Conservation (phyloP, 805 yeast genomes). For the Priceomyces haplophilus region DNA sequence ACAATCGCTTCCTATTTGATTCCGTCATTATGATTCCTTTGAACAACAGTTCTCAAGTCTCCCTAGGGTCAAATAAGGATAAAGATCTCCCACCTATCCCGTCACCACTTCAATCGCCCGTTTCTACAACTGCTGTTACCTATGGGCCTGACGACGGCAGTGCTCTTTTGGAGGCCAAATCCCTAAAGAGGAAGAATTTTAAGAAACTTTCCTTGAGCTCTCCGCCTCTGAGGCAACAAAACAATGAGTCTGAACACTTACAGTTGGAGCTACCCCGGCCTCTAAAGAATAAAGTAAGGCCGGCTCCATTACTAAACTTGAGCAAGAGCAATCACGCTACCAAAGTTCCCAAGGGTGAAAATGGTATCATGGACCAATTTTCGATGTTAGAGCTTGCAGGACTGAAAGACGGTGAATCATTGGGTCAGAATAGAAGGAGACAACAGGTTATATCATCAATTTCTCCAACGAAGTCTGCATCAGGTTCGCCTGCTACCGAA, state of each 20-base stretch:
- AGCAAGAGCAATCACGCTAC: slow-evolving; percentile 6
- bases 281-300: slow-evolving; percentile 22
- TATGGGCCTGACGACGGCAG: slow-evolving; percentile 8
- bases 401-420: background rate
- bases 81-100: slow-evolving; percentile 42
- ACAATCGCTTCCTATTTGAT: no score
- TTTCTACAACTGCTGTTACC: slow-evolving; percentile 5
- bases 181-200: slow-evolving; percentile 39
- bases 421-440: slow-evolving; percentile 21
- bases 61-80: slow-evolving; percentile 25
- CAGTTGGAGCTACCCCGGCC: slow-evolving; percentile 12
- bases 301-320: slow-evolving; percentile 30
- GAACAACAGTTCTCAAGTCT: slow-evolving; percentile 19
- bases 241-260: slow-evolving; percentile 6
- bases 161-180: slow-evolving; percentile 29
- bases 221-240: slow-evolving; percentile 4
- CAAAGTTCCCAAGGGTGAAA: background rate
- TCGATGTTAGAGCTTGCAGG: slow-evolving; percentile 21
- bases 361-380: slow-evolving; percentile 22
- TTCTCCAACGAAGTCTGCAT: slow-evolving; percentile 37
- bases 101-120: slow-evolving; percentile 8
- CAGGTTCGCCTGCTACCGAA: slow-evolving; percentile 17
- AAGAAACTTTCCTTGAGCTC: slow-evolving; percentile 31
- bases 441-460: slow-evolving; percentile 43
- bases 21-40: slow-evolving; percentile 16